Base-by-base conservation (phyloP, 2,329 filamentous ascomycete genomes). In the Scedosporium minutisporum region DNA sequence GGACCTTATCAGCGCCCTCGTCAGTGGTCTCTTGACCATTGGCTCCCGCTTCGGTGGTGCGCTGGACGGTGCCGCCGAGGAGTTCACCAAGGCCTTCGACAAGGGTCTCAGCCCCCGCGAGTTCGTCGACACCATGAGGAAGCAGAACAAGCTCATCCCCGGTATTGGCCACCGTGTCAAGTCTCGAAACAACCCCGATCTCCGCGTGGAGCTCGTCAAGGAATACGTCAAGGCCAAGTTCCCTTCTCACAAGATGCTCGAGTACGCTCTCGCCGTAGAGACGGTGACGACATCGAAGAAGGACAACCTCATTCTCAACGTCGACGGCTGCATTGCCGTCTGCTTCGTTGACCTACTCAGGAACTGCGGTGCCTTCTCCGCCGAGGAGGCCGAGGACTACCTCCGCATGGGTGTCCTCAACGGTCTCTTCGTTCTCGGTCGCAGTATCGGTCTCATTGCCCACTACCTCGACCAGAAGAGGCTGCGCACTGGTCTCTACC, bases 401-500 rank as follows among this genome's bases (percentile, higher is more conserved):
- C 87, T 99, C 75, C 87, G 87, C 78, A 99, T 97, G 93, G 95
- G 95, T 85, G 95, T 99, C 58, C 87, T 99, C 71, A 99, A 99
- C 85, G 95, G 95, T 82, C 90, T 99, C 65, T 99, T 99, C 84
- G 95, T 99, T 57, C 87, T 99, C 65, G 95, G 95, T 74, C 90
- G 95, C 74, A 91, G 87, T 77, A 99, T 99, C 73, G 95, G 95
- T 90, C 85, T 99, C 69, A 99, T 99, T 89, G 95, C 95, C 73
- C 95, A 99, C 81, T 97, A 93, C 86, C 88, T 99, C 72, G 95
- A 99, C 82, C 95, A 99, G 87, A 99, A 99, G 93, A 88, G 95
- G 79, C 86, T 99, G 78, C 90, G 93, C 73, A 99, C 95, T 73
- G 95, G 95, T 76, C 87, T 99, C 68, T 99, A 99, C 90, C 90